Evolutionary conservation across 148 eudicot genomes (phyloP), one percentile per base, ranked within the genome.

Genomic region (Rhododendron ovatum): DNA sequence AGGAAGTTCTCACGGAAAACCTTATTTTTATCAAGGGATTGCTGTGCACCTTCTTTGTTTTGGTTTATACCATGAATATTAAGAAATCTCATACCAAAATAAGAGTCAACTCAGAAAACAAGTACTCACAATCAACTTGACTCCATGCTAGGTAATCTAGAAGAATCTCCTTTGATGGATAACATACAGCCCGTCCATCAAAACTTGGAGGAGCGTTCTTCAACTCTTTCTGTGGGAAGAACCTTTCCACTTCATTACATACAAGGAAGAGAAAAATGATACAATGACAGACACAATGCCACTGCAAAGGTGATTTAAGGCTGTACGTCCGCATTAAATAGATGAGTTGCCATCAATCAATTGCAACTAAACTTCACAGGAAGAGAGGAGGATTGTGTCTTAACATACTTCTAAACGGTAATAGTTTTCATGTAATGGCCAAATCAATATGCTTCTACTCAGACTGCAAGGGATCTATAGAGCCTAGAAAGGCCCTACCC

Each of bases 181-280:
- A 97, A 90, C 98, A 95, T 85, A 95, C 94, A 85, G 96, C 95
- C 48, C 95, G 92, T 41, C 95, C 99, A 91, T 97, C 98, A 90
- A 95, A 97, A 85, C 88, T 92, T n/a, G 99, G 98, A 71, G 99
- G 98, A 71, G 91, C 75, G 87, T 87, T 83, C 77, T 85, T 93
- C 89, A 97, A 89, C 87, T 93, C 94, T 81, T 86, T 94, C 22
- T 88, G 81, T 6, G 98, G 94, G 85, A 97, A 95, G 83, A 90
- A 10, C 84, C 90, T 63, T 88, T 92, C 99, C 99, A 97, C 82
- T 91, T 93, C 89, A 88, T 85, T 20, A 88, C 88, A 88, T 97
- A 97, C 69, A 82, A 81, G 18, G 98, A 89, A 74, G 99, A 81
- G 94, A 97, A 97, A 82, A 91, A 88, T 73, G 99, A 94, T 48